Percentiles rank a stretch among this genome's conserved stretches.
phyloP scores from a whole-genome alignment of 495 filamentous ascomycete genomes.

The Podospora appendiculata region DNA sequence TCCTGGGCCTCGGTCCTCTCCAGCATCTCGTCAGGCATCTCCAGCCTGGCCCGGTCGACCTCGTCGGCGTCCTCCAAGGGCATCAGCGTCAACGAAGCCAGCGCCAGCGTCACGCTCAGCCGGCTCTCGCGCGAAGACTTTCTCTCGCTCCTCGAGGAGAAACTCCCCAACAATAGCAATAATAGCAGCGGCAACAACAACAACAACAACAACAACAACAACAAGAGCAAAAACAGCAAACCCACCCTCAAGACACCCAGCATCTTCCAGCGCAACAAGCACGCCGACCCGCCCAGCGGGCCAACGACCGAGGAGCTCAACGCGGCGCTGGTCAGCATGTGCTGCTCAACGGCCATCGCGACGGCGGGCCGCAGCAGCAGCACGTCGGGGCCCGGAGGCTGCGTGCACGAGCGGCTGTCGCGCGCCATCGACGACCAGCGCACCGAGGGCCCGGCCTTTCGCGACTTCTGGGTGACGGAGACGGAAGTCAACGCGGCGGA shows the following conservation, averaged over 20 bases:
- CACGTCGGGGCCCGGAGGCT: slow-evolving; percentile 3
- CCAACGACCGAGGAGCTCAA: slow-evolving; percentile 24
- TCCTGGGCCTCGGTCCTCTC: slow-evolving; percentile 28
- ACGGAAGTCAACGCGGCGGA: slow-evolving; percentile 23
- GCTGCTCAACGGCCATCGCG: slow-evolving; percentile 10
- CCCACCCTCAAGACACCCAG: slow-evolving; percentile 4
- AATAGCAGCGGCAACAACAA: background rate
- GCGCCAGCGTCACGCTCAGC: slow-evolving; percentile 21
- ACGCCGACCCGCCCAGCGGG: slow-evolving; percentile 7
- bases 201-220: background rate
- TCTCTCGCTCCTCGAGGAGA: slow-evolving; percentile 19
- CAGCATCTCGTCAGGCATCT: slow-evolving; percentile 27
- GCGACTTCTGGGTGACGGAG: slow-evolving; percentile 19
- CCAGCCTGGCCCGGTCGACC: slow-evolving; percentile 23
- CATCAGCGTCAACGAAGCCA: slow-evolving; percentile 11
- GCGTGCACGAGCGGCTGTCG: slow-evolving; percentile 22
- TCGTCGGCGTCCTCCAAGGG: slow-evolving; percentile 24
- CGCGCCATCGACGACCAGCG: slow-evolving; percentile 21
- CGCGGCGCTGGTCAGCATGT: slow-evolving; percentile 19
- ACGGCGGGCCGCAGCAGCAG: too few species aligned
- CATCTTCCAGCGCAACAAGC: slow-evolving; percentile 14
- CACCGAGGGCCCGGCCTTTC: slow-evolving; percentile 15
- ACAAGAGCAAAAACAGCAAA: background rate
- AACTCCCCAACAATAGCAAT: slow-evolving; percentile 12
- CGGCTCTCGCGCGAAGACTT: slow-evolving; percentile 25